Base-by-base conservation (phyloP, 2,329 filamentous ascomycete species). In the Chrysoporthe puriensis region DNA sequence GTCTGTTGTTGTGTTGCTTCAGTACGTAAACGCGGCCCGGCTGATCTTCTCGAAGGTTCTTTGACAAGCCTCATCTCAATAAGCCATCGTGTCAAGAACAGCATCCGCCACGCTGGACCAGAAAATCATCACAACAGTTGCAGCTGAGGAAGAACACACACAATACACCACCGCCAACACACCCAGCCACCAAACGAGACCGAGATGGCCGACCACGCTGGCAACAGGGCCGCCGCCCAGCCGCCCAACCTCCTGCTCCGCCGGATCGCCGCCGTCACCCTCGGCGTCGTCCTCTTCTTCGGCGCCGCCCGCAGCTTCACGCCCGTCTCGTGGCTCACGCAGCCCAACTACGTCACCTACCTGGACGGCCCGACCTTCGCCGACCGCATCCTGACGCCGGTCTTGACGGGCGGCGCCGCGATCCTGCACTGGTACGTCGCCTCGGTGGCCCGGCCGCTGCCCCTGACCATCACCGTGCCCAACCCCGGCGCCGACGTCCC, bases 351-450 rank as follows among this genome's bases (percentile, higher is more conserved):
- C 52, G 21, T 56, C 57, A 70, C 68, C 3, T 50, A 57, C n/a
- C 54, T 70, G 18, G 66, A 70, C 42, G 68, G 68, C n/a, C 66
- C 66, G 8, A 48, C 48, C 40, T 40, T 70, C 13, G 52, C 62
- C 54, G 68, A 70, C 66, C 68, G 68, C 46, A 52, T 70, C 52
- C 42, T 68, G 16, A 54, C 65, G 16, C 68, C 68, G 14, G 59
- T 70, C 44, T 26, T 70, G 6, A 58, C 64, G 36, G 21, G 54
- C 43, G 68, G 68, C 59, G 68, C 68, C 46, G 44, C 62, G 36
- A 26, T 65, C 32, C 68, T 70, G 32, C 66, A 70, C 68, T 70
- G 66, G 68, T 70, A 70, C 62, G 63, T 70, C 59, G 68, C 66
- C 52, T 64, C 62, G 0, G 58, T 62, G 32, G 50, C 40, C 62